phyloP scores from a whole-genome alignment of 106 monocot species.

The Allium cepa region DNA sequence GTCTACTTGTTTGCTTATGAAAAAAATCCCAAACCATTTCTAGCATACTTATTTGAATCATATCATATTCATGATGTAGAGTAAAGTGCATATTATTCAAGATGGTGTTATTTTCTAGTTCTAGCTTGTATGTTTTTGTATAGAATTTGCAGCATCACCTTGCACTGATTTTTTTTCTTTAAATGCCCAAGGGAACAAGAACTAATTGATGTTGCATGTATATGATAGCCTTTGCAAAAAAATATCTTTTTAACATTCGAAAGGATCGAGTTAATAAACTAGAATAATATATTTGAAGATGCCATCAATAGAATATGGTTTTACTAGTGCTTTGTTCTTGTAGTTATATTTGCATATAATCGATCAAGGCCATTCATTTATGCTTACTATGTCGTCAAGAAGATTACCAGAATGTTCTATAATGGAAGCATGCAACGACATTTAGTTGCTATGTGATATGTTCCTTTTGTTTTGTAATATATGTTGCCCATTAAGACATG shows the following conservation, averaged over 20 bases:
- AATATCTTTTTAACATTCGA: not conserved
- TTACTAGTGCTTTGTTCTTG: not conserved
- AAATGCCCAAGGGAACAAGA: not conserved
- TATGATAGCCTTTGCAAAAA: too few relatives aligned
- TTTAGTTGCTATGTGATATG: constrained; percentile 79
- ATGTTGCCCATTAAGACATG: not conserved
- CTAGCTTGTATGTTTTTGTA: too few relatives aligned
- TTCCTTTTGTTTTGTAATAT: not conserved
- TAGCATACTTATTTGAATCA: too few relatives aligned
- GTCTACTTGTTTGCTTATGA: too few relatives aligned
- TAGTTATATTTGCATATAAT: constrained; percentile 70
- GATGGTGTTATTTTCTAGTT: too few relatives aligned
- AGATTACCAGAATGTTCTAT: constrained; percentile 62
- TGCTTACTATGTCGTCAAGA: constrained; percentile 53
- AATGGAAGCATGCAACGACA: constrained; percentile 81
- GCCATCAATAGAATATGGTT: not conserved
- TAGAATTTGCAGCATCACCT: not conserved
- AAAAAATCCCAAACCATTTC: too few relatives aligned
- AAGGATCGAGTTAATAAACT: not conserved
- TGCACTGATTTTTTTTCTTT: not conserved
- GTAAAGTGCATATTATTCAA: too few relatives aligned
- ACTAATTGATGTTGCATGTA: too few relatives aligned
- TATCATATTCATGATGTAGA: too few relatives aligned
- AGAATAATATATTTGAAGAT: not conserved
- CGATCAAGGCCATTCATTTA: constrained; percentile 52